These are phyloP conservation scores for Moringa oleifera DNA, from an alignment of 345 rosid genomes.

Conservation along the genomic window DNA sequence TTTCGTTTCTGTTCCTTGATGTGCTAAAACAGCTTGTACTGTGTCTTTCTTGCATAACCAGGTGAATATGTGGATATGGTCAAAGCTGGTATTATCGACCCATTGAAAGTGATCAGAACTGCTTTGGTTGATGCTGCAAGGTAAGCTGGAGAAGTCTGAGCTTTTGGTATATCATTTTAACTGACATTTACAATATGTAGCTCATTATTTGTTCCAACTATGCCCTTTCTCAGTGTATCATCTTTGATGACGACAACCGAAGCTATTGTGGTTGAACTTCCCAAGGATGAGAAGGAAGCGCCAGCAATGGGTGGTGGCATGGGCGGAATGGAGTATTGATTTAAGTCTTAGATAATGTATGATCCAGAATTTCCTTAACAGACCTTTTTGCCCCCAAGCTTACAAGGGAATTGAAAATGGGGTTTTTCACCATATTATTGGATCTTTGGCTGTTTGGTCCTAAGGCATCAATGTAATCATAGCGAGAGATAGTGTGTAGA, in stretches of 20 bases:
- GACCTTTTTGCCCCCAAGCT: background rate
- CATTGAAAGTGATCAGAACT: constrained; percentile 92
- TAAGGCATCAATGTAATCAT: constrained; percentile 22
- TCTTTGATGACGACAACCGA: constrained; percentile 95
- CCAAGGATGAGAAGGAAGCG: constrained; percentile 68
- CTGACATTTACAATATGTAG: background rate
- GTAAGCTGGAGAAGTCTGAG: constrained; percentile 24
- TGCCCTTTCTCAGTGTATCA: constrained; percentile 50
- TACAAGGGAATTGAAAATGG: background rate
- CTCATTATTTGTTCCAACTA: background rate
- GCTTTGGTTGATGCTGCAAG: constrained; percentile 96
- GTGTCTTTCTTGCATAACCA: constrained; percentile 12
- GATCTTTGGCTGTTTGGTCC: background rate
- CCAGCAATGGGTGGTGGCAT: constrained; percentile 64
- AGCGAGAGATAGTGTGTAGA: constrained; percentile 10
- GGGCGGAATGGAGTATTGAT: constrained; percentile 90
- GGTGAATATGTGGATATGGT: constrained; percentile 97
- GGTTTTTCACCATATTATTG: background rate
- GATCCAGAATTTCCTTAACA: too few species aligned
- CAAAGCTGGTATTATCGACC: constrained; percentile 87
- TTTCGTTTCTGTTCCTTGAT: too few species aligned
- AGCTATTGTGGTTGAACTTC: constrained; percentile 79
- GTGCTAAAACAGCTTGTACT: background rate
- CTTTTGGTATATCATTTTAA: too few species aligned
- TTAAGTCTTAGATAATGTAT: background rate